Evolutionary conservation across 2,329 filamentous ascomycete species (phyloP).

Genomic region (Fusarium pseudonygamai): DNA sequence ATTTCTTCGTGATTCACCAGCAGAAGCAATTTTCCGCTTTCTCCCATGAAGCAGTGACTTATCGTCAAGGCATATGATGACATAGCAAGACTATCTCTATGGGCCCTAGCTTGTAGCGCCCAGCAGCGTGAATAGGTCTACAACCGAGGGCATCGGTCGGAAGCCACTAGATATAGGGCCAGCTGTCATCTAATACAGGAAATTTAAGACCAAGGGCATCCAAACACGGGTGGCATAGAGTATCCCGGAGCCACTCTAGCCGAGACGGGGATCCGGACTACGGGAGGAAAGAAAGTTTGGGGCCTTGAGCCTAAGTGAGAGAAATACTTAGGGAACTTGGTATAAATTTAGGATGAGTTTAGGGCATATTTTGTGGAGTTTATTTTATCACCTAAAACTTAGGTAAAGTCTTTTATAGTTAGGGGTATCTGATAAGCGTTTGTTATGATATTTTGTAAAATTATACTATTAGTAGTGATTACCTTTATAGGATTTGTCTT

Average conservation of each 20-base stretch:
- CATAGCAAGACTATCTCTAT: background rate
- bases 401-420: too few species aligned
- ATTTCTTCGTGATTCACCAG: accelerated
- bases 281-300: too few species aligned
- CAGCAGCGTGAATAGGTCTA: background rate
- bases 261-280: background rate
- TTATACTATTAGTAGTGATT: too few species aligned
- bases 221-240: background rate
- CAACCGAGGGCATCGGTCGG: background rate
- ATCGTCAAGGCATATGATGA: background rate
- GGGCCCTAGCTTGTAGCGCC: background rate
- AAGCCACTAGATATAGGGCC: background rate
- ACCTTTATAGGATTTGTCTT: too few species aligned
- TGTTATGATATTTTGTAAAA: too few species aligned
- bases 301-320: too few species aligned
- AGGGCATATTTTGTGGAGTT: too few species aligned
- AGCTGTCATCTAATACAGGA: background rate
- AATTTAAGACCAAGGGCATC: accelerated
- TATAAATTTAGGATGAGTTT: too few species aligned
- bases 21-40: too few species aligned
- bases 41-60: background rate
- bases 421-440: too few species aligned
- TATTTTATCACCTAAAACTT: too few species aligned
- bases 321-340: too few species aligned
- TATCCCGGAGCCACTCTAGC: background rate